Conservation (phyloP, 108 stramenopile genomes). For the Cyclotella baltica region DNA sequence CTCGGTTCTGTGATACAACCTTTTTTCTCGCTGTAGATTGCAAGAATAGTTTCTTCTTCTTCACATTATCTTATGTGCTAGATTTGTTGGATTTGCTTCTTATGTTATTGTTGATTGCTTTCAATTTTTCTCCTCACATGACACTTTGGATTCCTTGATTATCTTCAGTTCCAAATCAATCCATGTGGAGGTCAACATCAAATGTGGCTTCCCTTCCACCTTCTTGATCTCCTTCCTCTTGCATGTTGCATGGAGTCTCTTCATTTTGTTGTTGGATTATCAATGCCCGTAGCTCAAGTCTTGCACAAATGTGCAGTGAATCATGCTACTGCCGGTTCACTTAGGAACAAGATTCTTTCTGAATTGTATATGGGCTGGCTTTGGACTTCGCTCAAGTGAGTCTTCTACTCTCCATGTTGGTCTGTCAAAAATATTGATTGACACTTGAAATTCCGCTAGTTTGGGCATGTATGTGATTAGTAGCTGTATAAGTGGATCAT, state of each 20-base stretch:
- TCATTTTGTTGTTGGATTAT: neutral
- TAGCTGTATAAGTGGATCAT: neutral
- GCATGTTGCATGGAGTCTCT: neutral
- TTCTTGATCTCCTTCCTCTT: neutral
- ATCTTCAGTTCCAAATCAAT: neutral
- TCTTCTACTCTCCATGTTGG: neutral
- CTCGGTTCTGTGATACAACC: neutral
- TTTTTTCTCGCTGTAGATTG: neutral
- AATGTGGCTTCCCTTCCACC: neutral
- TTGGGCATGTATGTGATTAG: neutral
- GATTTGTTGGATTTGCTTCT: neutral
- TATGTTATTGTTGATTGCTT: neutral
- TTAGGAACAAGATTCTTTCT: constrained; percentile 13
- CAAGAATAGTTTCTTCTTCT: neutral
- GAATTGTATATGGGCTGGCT: neutral
- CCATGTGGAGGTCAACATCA: neutral
- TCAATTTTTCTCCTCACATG: neutral
- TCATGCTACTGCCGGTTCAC: neutral
- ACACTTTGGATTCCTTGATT: neutral
- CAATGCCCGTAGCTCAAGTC: neutral
- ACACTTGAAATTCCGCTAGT: neutral
- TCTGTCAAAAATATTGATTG: neutral
- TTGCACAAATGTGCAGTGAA: neutral
- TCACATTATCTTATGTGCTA: neutral
- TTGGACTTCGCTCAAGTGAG: neutral